A percentile compares a stretch with the other conserved stretches of the same genome.
Evolutionary conservation across 2,329 filamentous ascomycete genomes (phyloP).

Genomic region (Aspergillus neoniger): DNA sequence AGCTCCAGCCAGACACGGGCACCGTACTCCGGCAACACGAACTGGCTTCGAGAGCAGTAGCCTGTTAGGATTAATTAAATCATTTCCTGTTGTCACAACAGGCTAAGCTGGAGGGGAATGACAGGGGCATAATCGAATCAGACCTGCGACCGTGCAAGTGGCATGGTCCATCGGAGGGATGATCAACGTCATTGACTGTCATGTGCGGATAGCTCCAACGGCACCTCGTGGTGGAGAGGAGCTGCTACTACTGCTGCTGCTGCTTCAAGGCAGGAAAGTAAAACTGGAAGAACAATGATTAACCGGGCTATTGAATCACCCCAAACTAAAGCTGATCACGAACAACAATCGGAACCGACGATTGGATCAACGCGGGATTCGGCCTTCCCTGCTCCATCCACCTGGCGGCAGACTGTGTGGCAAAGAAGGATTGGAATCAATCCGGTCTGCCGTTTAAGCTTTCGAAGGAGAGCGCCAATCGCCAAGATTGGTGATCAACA

Average conservation of each 20-base stretch:
- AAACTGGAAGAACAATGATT: not conserved
- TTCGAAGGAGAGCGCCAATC: not conserved
- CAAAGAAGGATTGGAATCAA: slow-evolving; percentile 1
- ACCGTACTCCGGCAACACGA: not conserved
- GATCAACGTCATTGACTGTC: slow-evolving; percentile 15
- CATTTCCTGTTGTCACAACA: not conserved
- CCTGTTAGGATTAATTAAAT: not conserved
- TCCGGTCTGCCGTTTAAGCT: not conserved
- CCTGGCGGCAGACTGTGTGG: not conserved
- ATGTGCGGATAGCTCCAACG: not conserved
- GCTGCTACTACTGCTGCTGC: not conserved
- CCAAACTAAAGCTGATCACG: not conserved
- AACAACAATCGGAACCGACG: too few species aligned
- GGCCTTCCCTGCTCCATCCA: not conserved
- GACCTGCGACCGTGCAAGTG: not conserved
- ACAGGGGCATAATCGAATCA: not conserved
- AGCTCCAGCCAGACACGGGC: not conserved
- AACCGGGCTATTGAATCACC: not conserved
- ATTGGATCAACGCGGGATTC: not conserved
- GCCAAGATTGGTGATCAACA: not conserved
- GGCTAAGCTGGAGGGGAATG: not conserved
- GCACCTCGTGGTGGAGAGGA: not conserved
- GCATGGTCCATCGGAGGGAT: not conserved
- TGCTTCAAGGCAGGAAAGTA: not conserved
- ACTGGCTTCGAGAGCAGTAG: not conserved